Base-by-base conservation (phyloP, 2,329 filamentous ascomycete genomes). In the Verticillium zaregamsianum region DNA sequence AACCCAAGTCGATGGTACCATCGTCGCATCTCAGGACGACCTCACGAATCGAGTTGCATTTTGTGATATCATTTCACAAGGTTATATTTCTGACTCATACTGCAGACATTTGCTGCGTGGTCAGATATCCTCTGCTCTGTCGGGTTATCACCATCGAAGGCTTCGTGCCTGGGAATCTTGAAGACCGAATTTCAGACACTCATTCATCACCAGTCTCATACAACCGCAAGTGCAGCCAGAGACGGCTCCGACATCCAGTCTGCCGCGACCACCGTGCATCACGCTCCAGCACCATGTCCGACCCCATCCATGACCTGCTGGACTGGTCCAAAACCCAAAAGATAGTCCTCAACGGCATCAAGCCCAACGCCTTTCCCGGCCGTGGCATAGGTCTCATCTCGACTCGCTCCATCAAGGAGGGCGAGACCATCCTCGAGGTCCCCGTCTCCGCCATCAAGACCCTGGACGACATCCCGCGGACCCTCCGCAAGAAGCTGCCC, bases 351-450 rank as follows among this genome's bases (percentile, higher is more conserved):
- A 81, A 89, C 68, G 88, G 87, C 32, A 86, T 96, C 57, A 79
- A 79, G 2, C 88, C 92, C 5, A 82, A 86, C 49, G 79, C 79
- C 45, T 87, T 96, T 17, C 84, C 88, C 6, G 90, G 88, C 2
- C 83, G 90, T 60, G 93, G 93, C 32, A 83, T 95, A 59, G 93
- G 93, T 56, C 87, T 97, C 61, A 82, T 93, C 58, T 89, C 92
- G 5, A 88, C 85, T 14, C 82, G 83, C 32, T 77, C 82, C 15
- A 82, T 95, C 64, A 78, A 89, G 78, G 64, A 71, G 55, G 68
- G 71, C 61, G 84, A 90, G 63, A 74, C 78, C 8, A 75, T 95
- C 58, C 80, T 94, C 6, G 80, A 82, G 62, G 86, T 95, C 0
- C 90, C 90, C 11, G 80, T 82, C 49, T 74, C 76, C 57, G 81